Base-by-base conservation (phyloP, 495 filamentous ascomycete species). In the Platismatia glauca region DNA sequence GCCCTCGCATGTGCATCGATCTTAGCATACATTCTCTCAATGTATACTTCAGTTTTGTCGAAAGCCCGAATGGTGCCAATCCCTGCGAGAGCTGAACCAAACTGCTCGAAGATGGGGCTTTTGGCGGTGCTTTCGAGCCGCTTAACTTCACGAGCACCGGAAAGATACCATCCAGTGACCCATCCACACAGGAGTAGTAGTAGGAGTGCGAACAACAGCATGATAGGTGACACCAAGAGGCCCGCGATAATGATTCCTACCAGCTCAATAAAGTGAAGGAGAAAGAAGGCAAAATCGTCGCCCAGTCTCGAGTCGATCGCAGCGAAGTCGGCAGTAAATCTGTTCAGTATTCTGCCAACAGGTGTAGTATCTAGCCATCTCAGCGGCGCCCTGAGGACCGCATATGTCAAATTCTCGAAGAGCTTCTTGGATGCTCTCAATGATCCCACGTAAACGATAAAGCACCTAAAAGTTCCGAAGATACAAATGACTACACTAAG, bases 301-400 rank as follows among this genome's bases (percentile, higher is more conserved):
- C 82, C 79, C 18, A 92, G 72, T 24, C 79, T 78, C 2, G 82
- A 84, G 70, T 93, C 89, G 35, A 91, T 77, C 4, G 80, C 78
- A 65, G 82, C 79, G 68, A 94, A 91, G 67, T 94, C 90, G 7
- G 86, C 79, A 0, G 88, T 89, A 62, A 93, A 92, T 8, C 90
- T 80, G 71, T 94, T 95, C 5, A 93, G 70, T 41, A 93, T 84
- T 31, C 89, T 82, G 3, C 90, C 90, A 0, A 89, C 74, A 0
- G 90, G 90, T 0, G 90, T 86, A 0, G 89, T 93, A 70, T 95
- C 90, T 15, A 93, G 76, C 87, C 89, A 95, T 55, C 86, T 76
- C 12, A 89, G 73, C 0, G 89, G 89, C 18, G 88, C 80, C 11
- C 85, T 83, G 0, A 94, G 77, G 20, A 95, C 79, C 4, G 80